Evolutionary conservation across 2,329 filamentous ascomycete genomes (phyloP).

Genomic region (Pseudogymnoascus sp.): DNA sequence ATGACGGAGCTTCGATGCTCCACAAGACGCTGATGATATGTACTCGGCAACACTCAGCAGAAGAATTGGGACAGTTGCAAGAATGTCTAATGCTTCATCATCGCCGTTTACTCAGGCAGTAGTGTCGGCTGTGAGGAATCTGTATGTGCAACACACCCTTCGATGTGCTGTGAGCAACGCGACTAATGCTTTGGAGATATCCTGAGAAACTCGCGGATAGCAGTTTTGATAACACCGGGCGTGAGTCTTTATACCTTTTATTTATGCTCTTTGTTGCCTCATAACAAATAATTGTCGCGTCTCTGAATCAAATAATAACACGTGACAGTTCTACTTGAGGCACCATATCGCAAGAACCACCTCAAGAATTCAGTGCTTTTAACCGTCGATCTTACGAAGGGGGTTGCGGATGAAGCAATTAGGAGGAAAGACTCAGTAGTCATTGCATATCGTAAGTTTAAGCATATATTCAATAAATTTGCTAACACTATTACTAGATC

Average conservation of each 20-base stretch:
- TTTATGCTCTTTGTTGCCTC: neutral
- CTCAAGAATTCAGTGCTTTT: slow-evolving; percentile 63
- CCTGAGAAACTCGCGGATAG: slow-evolving; percentile 82
- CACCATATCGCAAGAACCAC: slow-evolving; percentile 49
- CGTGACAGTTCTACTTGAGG: slow-evolving; percentile 54
- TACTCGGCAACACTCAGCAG: slow-evolving; percentile 2
- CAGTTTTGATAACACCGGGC: slow-evolving; percentile 92
- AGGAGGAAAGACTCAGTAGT: slow-evolving; percentile 65
- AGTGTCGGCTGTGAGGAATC: slow-evolving; percentile 66
- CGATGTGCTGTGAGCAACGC: neutral
- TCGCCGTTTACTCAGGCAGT: slow-evolving; percentile 54
- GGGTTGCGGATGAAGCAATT: slow-evolving; percentile 86
- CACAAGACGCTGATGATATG: neutral
- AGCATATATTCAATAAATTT: neutral
- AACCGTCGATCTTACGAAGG: slow-evolving; percentile 82
- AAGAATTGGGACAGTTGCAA: slow-evolving; percentile 13
- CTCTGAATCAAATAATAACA: slow-evolving; percentile 10
- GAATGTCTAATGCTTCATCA: slow-evolving; percentile 20
- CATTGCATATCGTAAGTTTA: slow-evolving; percentile 70
- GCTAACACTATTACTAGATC: slow-evolving; percentile 48
- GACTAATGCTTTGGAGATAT: slow-evolving; percentile 49
- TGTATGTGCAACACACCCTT: slow-evolving; percentile 45
- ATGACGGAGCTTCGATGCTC: slow-evolving; percentile 2
- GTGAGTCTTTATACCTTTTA: slow-evolving; percentile 30
- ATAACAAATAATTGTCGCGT: neutral